Percentiles rank a stretch among this genome's conserved stretches.
phyloP scores from a whole-genome alignment of 108 stramenopile species.

The Cyclotella cryptica region DNA sequence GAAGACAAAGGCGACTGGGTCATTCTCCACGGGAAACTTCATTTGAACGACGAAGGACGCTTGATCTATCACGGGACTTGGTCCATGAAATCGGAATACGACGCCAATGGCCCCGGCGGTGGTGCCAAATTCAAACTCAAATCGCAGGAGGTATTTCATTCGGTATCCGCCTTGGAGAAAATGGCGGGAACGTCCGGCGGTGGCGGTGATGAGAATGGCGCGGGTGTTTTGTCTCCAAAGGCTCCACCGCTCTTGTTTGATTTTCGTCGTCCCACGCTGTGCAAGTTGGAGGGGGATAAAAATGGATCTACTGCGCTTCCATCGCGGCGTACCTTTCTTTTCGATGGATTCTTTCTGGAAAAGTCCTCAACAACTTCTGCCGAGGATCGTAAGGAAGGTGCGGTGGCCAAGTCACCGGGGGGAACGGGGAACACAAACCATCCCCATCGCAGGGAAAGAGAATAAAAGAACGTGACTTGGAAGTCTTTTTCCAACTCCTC shows the following conservation, averaged over 20 bases:
- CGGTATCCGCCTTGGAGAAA: neutral
- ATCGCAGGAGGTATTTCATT: slow-evolving; percentile 34
- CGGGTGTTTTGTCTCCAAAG: neutral
- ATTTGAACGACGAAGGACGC: slow-evolving; percentile 46
- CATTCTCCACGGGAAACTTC: slow-evolving; percentile 34
- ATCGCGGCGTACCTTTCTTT: slow-evolving; percentile 36
- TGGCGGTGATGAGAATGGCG: too few relatives aligned
- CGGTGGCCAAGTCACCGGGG: too few relatives aligned
- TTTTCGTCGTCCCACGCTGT: slow-evolving; percentile 28
- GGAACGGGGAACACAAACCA: slow-evolving; percentile 4
- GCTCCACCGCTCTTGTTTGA: slow-evolving; percentile 23
- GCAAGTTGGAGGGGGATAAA: neutral
- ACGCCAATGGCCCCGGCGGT: slow-evolving; percentile 1
- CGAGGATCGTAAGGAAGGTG: neutral
- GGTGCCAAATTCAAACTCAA: slow-evolving; percentile 48
- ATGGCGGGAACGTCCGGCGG: too few relatives aligned
- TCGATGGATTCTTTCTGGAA: slow-evolving; percentile 53
- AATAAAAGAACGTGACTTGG: slow-evolving; percentile 57
- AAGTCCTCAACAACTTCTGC: neutral
- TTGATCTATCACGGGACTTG: slow-evolving; percentile 53
- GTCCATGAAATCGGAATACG: slow-evolving; percentile 36
- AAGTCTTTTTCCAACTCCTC: slow-evolving; percentile 22
- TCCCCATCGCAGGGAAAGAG: slow-evolving; percentile 20
- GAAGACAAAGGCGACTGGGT: slow-evolving; percentile 22
- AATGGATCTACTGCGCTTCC: neutral